Conservation (phyloP, 2,329 filamentous ascomycete genomes). For the Sclerotiophoma versabilis region DNA sequence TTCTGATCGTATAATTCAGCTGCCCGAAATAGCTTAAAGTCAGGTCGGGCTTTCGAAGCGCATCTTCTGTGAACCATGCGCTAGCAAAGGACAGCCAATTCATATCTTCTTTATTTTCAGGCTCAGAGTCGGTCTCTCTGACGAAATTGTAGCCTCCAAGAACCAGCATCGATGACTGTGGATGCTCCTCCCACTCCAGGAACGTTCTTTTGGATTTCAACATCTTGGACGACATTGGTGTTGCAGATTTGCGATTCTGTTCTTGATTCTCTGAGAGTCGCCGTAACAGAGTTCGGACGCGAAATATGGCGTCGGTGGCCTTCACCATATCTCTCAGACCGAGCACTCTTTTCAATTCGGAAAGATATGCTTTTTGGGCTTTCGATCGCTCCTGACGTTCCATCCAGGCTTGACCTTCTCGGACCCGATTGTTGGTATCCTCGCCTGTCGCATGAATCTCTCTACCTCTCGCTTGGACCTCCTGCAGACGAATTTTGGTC, state of each 20-base stretch:
- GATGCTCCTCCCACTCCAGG: background rate
- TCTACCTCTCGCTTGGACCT: background rate
- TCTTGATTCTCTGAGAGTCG: background rate
- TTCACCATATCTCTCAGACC: background rate
- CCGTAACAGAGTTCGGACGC: background rate
- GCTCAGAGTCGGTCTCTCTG: background rate
- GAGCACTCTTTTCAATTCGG: background rate
- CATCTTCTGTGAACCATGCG: background rate
- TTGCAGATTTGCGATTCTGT: background rate
- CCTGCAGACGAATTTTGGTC: background rate
- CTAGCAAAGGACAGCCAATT: background rate
- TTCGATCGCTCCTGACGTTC: background rate
- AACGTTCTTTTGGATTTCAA: background rate
- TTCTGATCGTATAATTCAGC: background rate
- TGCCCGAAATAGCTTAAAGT: background rate
- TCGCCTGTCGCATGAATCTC: background rate
- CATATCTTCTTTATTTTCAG: background rate
- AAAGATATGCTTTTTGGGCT: background rate
- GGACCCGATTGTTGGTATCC: conserved; percentile 1
- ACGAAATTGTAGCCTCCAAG: background rate
- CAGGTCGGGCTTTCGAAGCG: background rate
- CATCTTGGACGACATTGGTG: background rate
- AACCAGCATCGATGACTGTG: background rate
- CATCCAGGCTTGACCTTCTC: background rate
- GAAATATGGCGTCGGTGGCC: background rate